Conservation (phyloP, 208 protist genomes). For the Angomonas deanei region DNA sequence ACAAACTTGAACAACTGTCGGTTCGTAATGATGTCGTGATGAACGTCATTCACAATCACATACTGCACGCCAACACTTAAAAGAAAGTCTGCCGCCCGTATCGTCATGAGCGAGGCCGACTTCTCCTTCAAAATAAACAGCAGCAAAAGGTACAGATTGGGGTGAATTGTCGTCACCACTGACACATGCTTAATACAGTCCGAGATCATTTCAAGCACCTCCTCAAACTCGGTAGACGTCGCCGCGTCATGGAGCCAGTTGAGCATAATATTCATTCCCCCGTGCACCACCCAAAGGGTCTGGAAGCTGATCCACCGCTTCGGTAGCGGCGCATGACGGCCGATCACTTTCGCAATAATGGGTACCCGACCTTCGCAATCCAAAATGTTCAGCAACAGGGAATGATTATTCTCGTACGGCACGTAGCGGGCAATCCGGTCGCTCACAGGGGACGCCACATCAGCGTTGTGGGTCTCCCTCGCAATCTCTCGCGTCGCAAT, state of each 20-base stretch:
- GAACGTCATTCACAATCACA: conserved; percentile 40
- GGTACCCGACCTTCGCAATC: conserved; percentile 19
- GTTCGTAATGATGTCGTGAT: conserved; percentile 72
- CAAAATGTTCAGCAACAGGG: conserved; percentile 47
- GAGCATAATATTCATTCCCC: conserved; percentile 52
- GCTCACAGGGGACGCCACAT: conserved; percentile 18
- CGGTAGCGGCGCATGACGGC: conserved; percentile 57
- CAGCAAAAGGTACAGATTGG: conserved; percentile 65
- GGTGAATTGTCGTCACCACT: conserved; percentile 34
- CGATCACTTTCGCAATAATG: conserved; percentile 59
- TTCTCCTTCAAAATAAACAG: conserved; percentile 48
- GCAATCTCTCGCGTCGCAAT: conserved; percentile 48
- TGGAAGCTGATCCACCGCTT: conserved; percentile 70
- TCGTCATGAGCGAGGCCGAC: conserved; percentile 46
- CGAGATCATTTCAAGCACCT: conserved; percentile 35
- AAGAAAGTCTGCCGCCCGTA: conserved; percentile 42
- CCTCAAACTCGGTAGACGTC: conserved; percentile 36
- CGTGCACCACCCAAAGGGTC: conserved; percentile 52
- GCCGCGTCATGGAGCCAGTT: conserved; percentile 59
- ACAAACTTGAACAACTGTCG: conserved; percentile 72
- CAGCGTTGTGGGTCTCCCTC: conserved; percentile 21
- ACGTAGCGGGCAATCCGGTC: conserved; percentile 68
- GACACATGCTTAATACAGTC: conserved; percentile 39
- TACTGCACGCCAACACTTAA: conserved; percentile 42
- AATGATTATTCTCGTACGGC: conserved; percentile 54